Conservation (phyloP, 805 yeast genomes). For the Brettanomyces custersianus region DNA sequence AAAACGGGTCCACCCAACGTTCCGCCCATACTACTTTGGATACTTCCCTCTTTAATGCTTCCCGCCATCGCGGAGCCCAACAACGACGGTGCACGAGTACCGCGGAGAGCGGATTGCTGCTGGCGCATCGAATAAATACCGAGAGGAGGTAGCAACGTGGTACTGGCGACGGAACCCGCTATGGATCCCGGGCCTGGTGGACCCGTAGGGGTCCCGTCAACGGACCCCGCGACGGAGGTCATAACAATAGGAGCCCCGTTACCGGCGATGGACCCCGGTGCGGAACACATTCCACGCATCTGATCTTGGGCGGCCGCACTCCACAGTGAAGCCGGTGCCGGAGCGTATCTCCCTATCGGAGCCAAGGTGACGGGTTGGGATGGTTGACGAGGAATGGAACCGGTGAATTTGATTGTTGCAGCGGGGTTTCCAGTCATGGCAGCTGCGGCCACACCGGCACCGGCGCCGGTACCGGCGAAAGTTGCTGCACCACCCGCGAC, state of each 20-base stretch:
- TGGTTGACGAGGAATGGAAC: background rate
- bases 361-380: too few relatives aligned
- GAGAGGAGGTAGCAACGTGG: background rate
- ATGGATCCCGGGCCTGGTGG: background rate
- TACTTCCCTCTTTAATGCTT: too few relatives aligned
- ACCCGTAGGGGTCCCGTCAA: background rate
- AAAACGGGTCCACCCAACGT: background rate
- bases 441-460: background rate
- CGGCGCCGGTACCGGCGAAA: background rate
- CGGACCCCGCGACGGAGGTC: background rate
- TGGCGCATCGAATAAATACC: conserved; percentile 3
- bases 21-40: background rate
- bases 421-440: background rate
- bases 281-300: background rate
- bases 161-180: background rate
- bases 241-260: background rate
- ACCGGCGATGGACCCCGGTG: background rate
- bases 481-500: background rate
- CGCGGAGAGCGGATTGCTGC: conserved; percentile 3
- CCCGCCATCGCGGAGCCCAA: too few relatives aligned
- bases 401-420: background rate
- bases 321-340: too few relatives aligned
- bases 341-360: background rate
- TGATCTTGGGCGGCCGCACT: background rate
- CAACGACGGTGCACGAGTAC: background rate